Base-by-base conservation (phyloP, 495 filamentous ascomycete species). In the Lasiosphaeria ovina region DNA sequence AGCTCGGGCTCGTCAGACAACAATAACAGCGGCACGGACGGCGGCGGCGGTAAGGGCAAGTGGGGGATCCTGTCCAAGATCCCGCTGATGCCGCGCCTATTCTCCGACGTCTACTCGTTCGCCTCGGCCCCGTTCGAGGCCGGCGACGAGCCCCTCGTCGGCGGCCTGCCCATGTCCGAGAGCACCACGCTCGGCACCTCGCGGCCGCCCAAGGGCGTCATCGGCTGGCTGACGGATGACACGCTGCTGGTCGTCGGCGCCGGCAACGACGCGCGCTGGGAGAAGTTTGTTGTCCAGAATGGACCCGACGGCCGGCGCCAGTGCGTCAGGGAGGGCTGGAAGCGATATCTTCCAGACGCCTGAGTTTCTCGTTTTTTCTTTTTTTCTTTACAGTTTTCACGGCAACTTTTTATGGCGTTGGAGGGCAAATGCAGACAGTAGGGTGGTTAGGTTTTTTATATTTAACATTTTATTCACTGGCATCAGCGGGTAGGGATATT, bases 41-140 rank as follows among this genome's bases (percentile, higher is more conserved):
- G 38, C 35, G 79, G 80, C 40, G 76, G 79, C 12, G 72, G 75
- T 7, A 84, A 77, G 53, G 83, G 86, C 36, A 93, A 92, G 76
- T 93, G 89, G 90, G 90, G 90, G 3, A 77, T 93, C 51, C 73
- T 96, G 14, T 84, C 88, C 52, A 89, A 84, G 66, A 80, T 96
- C 38, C 91, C 92, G 1, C 72, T 93, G 57, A 81, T 93, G 50
- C 92, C 92, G 14, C 82, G 87, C 24, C 71, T 91, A 6, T 92
- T 97, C 66, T 91, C 88, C 0, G 92, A 97, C 62, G 77, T 86
- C n/a, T 93, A 95, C 69, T 92, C 89, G 2, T 88, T 89, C 66
- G 80, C 87, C 35, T 88, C 83, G 34, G 78, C 82, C 3, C 84
- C 87, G 55, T 95, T 96, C 65, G 89, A 92, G 64, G 86, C 89